These are phyloP conservation scores for Cladophialophora exuberans DNA, from an alignment of 2,329 filamentous ascomycete genomes.

Conservation along the genomic window DNA sequence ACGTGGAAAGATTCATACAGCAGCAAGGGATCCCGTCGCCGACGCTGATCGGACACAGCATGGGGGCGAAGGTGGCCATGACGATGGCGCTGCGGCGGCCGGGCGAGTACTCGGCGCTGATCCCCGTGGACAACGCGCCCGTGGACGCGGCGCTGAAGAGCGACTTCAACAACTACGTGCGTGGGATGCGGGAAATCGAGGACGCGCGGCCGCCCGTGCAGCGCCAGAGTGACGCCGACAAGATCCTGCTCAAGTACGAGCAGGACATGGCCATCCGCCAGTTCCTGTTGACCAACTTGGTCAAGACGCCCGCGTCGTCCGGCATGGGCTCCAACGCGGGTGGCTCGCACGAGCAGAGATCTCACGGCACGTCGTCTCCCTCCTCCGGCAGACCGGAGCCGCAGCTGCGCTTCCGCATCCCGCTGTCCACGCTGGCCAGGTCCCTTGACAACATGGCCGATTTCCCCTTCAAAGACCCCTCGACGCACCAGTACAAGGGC, in stretches of 20 bases:
- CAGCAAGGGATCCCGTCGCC: slow-evolving; percentile 68
- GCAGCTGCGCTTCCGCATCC: slow-evolving; percentile 75
- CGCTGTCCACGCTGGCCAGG: slow-evolving; percentile 69
- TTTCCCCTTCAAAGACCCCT: slow-evolving; percentile 81
- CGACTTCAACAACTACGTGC: slow-evolving; percentile 78
- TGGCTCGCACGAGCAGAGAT: slow-evolving; percentile 48
- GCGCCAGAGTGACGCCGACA: slow-evolving; percentile 30
- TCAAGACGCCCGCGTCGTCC: slow-evolving; percentile 19
- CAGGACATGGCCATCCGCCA: slow-evolving; percentile 77
- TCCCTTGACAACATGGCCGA: slow-evolving; percentile 77
- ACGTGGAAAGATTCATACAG: slow-evolving; percentile 77
- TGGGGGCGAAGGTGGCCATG: slow-evolving; percentile 97
- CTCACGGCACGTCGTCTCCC: slow-evolving; percentile 26
- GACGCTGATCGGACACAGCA: slow-evolving; percentile 89
- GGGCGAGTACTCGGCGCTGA: slow-evolving; percentile 67
- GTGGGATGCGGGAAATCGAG: slow-evolving; percentile 83
- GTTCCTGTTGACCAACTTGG: slow-evolving; percentile 86
- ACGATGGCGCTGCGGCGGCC: slow-evolving; percentile 74
- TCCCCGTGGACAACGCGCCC: slow-evolving; percentile 91
- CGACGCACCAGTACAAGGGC: slow-evolving; percentile 70
- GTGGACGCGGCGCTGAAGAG: slow-evolving; percentile 74
- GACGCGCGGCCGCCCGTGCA: slow-evolving; percentile 18
- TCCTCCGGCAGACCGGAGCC: not conserved
- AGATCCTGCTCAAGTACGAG: slow-evolving; percentile 29
- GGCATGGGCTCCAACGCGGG: not conserved